These are phyloP conservation scores for Helotiales sp. DNA, from an alignment of 2,329 filamentous ascomycete genomes.

Conservation along the genomic window DNA sequence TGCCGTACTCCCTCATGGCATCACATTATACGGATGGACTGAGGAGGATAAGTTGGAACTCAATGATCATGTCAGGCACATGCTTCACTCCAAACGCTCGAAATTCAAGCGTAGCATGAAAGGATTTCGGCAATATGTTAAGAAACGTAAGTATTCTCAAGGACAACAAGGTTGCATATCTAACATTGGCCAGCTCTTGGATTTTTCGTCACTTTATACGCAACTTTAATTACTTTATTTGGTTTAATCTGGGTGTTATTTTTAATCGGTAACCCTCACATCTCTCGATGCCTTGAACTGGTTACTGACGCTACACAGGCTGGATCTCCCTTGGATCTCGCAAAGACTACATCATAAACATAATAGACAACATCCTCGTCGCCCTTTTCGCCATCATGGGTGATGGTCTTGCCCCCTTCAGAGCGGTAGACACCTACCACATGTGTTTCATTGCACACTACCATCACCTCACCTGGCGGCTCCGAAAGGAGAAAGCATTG, in stretches of 20 bases:
- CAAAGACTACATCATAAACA: slow-evolving; percentile 68
- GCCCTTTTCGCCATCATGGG: slow-evolving; percentile 71
- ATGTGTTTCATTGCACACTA: slow-evolving; percentile 67
- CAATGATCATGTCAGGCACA: slow-evolving; percentile 83
- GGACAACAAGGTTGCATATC: slow-evolving; percentile 1
- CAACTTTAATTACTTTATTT: slow-evolving; percentile 78
- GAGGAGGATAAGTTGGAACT: slow-evolving; percentile 72
- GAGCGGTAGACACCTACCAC: slow-evolving; percentile 81
- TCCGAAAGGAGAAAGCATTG: slow-evolving; percentile 55
- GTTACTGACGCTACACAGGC: slow-evolving; percentile 12
- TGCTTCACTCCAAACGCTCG: slow-evolving; percentile 78
- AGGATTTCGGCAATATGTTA: slow-evolving; percentile 79
- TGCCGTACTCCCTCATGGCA: slow-evolving; percentile 76
- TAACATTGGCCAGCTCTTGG: slow-evolving; percentile 58
- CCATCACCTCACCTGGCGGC: slow-evolving; percentile 60
- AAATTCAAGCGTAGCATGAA: slow-evolving; percentile 78
- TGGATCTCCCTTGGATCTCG: slow-evolving; percentile 81
- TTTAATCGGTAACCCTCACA: slow-evolving; percentile 62
- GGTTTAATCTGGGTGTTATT: slow-evolving; percentile 90
- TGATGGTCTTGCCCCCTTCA: slow-evolving; percentile 72
- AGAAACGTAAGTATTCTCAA: slow-evolving; percentile 53
- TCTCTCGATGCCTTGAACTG: not conserved
- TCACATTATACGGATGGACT: slow-evolving; percentile 72
- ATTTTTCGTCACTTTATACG: slow-evolving; percentile 82
- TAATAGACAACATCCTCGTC: slow-evolving; percentile 71